Percentiles rank a stretch among this genome's conserved stretches.
These are phyloP conservation scores for Sporisorium sorghi DNA, from an alignment of 1,284 basidiomycete species.

Conservation along the genomic window DNA sequence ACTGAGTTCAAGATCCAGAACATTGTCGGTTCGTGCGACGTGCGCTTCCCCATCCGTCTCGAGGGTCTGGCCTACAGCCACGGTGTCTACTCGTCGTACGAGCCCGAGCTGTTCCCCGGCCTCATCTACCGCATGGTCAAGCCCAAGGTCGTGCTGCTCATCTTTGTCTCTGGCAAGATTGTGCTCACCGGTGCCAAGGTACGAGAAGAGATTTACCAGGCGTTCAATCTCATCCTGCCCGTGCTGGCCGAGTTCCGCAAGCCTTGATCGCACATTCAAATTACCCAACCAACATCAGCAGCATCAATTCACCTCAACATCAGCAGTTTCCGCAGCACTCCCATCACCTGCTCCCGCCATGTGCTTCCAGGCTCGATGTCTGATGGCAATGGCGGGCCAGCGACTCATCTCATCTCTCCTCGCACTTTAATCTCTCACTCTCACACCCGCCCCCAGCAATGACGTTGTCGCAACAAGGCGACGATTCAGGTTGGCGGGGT, in stretches of 20 bases:
- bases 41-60: constrained; percentile 98
- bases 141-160: constrained; percentile 97
- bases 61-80: constrained; percentile 98
- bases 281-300: constrained; percentile 36
- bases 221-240: constrained; percentile 96
- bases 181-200: constrained; percentile 99
- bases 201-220: constrained; percentile 98
- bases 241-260: constrained; percentile 71
- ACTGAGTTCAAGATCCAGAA: constrained; percentile 99
- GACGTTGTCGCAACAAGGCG: background rate
- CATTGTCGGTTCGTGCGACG: constrained; percentile 95
- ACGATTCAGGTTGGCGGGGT: background rate
- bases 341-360: background rate
- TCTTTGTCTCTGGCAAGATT: constrained; percentile 99
- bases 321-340: constrained; percentile 50
- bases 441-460: background rate
- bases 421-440: background rate
- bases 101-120: constrained; percentile 98
- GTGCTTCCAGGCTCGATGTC: constrained; percentile 31
- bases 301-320: constrained; percentile 37
- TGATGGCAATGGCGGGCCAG: constrained; percentile 3
- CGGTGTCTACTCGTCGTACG: constrained; percentile 97
- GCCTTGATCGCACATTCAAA: constrained; percentile 50
- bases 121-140: constrained; percentile 99
- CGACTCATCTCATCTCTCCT: background rate